Base-by-base conservation (phyloP, 805 yeast genomes). In the Tetrapisispora nanseiensis region DNA sequence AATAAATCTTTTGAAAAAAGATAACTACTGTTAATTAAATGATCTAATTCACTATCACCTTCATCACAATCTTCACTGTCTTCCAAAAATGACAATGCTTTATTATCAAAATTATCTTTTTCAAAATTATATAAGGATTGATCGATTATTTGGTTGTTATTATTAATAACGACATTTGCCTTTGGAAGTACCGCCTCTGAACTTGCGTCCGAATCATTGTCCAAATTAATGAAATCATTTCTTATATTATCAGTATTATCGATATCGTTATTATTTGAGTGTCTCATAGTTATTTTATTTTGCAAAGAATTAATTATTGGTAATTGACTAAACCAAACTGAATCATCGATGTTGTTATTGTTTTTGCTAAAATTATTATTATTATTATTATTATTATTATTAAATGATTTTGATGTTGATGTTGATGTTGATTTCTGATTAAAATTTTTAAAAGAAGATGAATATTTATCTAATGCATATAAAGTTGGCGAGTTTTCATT, bases 401-500 rank as follows among this genome's bases (percentile, higher is more conserved):
- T 26, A 12, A 9, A 18, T 31, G 23, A 18, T 19, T 18, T 31
- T 6, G 9, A 9, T 31, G 23, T n/a, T n/a, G n/a, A n/a, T n/a
- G n/a, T n/a, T n/a, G n/a, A n/a, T n/a, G n/a, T n/a, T n/a, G n/a
- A n/a, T n/a, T n/a, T n/a, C 21, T 12, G 6, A 31, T 18, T 10
- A 16, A 33, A 3, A 13, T 12, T 12, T 33, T 21, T 21, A 26
- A 23, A 24, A 24, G 6, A 31, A 16, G 31, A 18, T 16, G 33
- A 33, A 33, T 23, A 3, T n/a, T 39, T 16, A 34, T 51, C 51
- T 3, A 49, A 21, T 13, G 54, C 47, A 16, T 45, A 42, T 19
- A 50, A 32, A 11, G 51, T 50, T 6, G 63, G 63, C 1, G 82
- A 71, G 48, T 69, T 70, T 33, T 75, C 76, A 39, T 68, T 64